Evolutionary conservation across 78 protist species (phyloP), one percentile per base, ranked within the genome.

Genomic region (Dictyostelium citrinum): DNA sequence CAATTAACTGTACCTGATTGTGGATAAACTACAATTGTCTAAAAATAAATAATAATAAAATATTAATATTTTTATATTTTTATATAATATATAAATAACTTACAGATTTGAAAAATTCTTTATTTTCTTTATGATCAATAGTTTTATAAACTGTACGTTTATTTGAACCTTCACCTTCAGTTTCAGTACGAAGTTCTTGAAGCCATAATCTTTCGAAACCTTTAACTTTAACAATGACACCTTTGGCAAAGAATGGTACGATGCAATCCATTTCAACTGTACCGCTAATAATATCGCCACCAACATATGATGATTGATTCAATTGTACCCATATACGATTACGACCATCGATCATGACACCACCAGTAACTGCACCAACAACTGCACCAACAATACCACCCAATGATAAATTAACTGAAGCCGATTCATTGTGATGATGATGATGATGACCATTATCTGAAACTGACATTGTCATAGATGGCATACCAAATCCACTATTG

Each of bases 241-340:
- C 95, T n/a, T 90, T 81, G 10, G 95, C 95, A 82, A 35, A 81
- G 81, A 90, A 90, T 55, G 95, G 95, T 7, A 90, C 86, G 0
- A 74, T 24, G 20, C 88, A 81, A 20, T 90, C 95, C 84, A 90
- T 70, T 43, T 82, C 88, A 27, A 90, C 88, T 8, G 88, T 90
- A 41, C 95, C 95, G 33, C 60, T 29, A 33, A 90, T 37, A 27
- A 77, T 61, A 61, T 86, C 92, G 31, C 92, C 92, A 77, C 92
- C 92, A 31, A 86, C 78, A 39, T 76, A 86, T 3, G 92, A 86
- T 61, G 92, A 24, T 64, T 86, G 92, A 41, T 70, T 70, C 12
- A 86, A n/a, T 31, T 71, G 70, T 5, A 86, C 61, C 92, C 92
- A 86, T 27, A 86, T 86, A 70, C 80, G 80, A 43, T 86, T 86